Evolutionary conservation across 2,329 filamentous ascomycete genomes (phyloP).

Genomic region (Shiraia sp.): DNA sequence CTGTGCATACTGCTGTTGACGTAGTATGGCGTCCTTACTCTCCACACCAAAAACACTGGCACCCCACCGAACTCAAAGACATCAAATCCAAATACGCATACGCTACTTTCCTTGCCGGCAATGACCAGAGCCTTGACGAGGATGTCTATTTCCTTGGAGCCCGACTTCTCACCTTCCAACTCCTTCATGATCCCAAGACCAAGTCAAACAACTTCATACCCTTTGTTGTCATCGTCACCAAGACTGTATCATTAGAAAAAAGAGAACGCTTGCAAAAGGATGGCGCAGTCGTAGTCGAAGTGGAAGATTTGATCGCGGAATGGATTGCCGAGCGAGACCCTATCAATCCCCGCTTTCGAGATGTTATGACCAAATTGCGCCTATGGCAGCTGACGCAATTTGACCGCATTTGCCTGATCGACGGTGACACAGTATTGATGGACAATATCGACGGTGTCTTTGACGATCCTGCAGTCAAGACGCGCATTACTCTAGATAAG

Average conservation of each 20-base stretch:
- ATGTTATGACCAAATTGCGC: slow-evolving; percentile 44
- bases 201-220: slow-evolving; percentile 40
- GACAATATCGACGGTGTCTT: slow-evolving; percentile 37
- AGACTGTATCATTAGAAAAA: slow-evolving; percentile 39
- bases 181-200: slow-evolving; percentile 39
- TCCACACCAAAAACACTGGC: slow-evolving; percentile 1
- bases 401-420: slow-evolving; percentile 35
- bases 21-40: neutral
- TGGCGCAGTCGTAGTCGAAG: slow-evolving; percentile 41
- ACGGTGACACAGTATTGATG: slow-evolving; percentile 38
- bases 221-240: slow-evolving; percentile 44
- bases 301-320: slow-evolving; percentile 18
- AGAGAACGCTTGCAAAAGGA: slow-evolving; percentile 40
- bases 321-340: slow-evolving; percentile 18
- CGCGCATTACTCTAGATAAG: slow-evolving; percentile 28
- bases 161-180: slow-evolving; percentile 43
- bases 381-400: slow-evolving; percentile 42
- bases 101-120: slow-evolving; percentile 41
- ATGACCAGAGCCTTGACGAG: slow-evolving; percentile 25
- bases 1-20: slow-evolving; percentile 4
- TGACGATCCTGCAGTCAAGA: slow-evolving; percentile 27
- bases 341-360: slow-evolving; percentile 12
- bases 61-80: slow-evolving; percentile 9
- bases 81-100: slow-evolving; percentile 38
- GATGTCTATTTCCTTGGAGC: slow-evolving; percentile 43